Evolutionary conservation across 192 early-diverging fungal genomes (phyloP).

Genomic region (Polychytrium aggregatum): DNA sequence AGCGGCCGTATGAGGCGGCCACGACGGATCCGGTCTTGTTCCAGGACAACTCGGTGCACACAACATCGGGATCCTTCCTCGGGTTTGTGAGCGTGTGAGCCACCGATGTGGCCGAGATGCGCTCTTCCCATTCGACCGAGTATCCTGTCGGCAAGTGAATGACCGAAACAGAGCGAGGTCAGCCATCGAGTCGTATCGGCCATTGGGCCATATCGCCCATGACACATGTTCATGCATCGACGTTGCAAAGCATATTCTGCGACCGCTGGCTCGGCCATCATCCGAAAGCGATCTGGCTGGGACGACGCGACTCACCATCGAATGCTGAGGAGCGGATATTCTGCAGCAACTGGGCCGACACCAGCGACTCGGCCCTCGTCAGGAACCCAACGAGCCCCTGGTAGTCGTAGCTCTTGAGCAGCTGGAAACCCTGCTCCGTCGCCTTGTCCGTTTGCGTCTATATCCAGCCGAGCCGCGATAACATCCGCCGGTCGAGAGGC

Average conservation of each 20-base stretch:
- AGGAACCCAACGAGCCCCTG: constrained; percentile 19
- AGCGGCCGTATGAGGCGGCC: constrained; percentile 10
- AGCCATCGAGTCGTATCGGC: too few species aligned
- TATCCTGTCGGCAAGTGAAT: constrained; percentile 15
- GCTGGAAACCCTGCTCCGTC: too few species aligned
- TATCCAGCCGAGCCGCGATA: too few species aligned
- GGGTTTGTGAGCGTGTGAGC: constrained; percentile 15
- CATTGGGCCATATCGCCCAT: too few species aligned
- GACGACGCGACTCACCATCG: constrained; percentile 10
- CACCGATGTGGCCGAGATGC: constrained; percentile 14
- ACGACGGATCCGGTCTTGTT: constrained; percentile 31
- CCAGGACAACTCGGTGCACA: constrained; percentile 26
- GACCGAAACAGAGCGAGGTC: too few species aligned
- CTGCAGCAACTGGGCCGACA: constrained; percentile 25
- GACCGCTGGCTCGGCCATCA: background rate
- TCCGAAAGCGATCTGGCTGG: background rate
- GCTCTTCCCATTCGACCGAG: constrained; percentile 31
- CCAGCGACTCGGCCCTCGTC: constrained; percentile 16
- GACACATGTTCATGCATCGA: too few species aligned
- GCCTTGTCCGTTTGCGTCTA: too few species aligned
- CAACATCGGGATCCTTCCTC: constrained; percentile 10
- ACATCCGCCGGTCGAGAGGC: too few species aligned
- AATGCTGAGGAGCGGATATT: constrained; percentile 35
- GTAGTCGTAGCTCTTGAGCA: too few species aligned
- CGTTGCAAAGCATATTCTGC: too few species aligned